phyloP scores from a whole-genome alignment of 306 rosid genomes.

The Alnus rubra region DNA sequence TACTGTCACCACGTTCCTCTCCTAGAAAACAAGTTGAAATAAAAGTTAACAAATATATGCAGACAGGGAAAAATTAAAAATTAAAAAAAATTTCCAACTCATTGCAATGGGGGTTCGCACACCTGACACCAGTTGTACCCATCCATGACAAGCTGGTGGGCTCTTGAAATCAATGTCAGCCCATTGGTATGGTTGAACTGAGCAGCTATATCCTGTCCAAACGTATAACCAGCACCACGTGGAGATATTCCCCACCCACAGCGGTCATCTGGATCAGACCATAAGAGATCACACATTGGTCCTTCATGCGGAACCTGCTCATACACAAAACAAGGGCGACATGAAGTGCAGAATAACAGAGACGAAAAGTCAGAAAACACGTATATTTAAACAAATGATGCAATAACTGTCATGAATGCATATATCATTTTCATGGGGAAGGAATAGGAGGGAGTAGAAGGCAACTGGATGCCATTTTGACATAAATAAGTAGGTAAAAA shows the following conservation, averaged over 20 bases:
- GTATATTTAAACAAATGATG: background rate
- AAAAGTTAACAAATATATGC: slow-evolving; percentile 26
- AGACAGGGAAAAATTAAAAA: background rate
- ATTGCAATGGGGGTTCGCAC: slow-evolving; percentile 10
- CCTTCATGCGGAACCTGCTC: slow-evolving; percentile 97
- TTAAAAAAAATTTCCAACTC: background rate
- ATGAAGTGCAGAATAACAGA: slow-evolving; percentile 10
- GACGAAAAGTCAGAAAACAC: background rate
- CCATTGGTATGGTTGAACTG: slow-evolving; percentile 95
- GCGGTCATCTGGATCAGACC: slow-evolving; percentile 99
- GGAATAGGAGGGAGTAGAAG: background rate
- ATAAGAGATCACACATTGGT: slow-evolving; percentile 96
- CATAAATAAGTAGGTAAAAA: background rate
- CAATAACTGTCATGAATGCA: slow-evolving; percentile 2
- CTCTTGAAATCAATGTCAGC: slow-evolving; percentile 91
- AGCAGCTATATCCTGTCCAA: slow-evolving; percentile 97
- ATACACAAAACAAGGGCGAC: slow-evolving; percentile 15
- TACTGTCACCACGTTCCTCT: slow-evolving; percentile 95
- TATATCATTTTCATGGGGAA: background rate
- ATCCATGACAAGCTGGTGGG: slow-evolving; percentile 99
- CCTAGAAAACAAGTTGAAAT: slow-evolving; percentile 51
- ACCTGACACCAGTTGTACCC: slow-evolving; percentile 99
- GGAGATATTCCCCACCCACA: slow-evolving; percentile 99
- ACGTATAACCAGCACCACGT: slow-evolving; percentile 98
- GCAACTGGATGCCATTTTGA: background rate